Evolutionary conservation across 805 yeast genomes (phyloP), one percentile per base, ranked within the genome.

Genomic region (Nakazawaea ambrosiae): DNA sequence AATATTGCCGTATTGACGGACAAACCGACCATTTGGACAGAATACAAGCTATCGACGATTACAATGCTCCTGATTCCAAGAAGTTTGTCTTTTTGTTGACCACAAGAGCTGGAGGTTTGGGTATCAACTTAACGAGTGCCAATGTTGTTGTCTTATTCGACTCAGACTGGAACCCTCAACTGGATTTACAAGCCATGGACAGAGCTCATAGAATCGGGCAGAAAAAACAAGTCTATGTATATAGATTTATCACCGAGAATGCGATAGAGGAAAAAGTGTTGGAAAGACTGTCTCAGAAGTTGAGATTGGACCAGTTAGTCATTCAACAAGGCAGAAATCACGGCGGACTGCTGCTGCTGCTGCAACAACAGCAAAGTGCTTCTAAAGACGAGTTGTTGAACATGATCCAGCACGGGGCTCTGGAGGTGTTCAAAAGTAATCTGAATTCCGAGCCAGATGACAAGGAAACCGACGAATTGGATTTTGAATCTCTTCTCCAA

Each of bases 161-260:
- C 58, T 79, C 88, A 3, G 94, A 83, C 55, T 83, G 94, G 94
- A 83, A 83, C 48, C 94, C 94, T 1, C 94, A 83, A 53, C 92
- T 90, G 4, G 94, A 83, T 66, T 68, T 83, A 46, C 94, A 83
- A 58, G 90, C 90, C 1, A 83, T 83, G 92, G 94, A 83, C 54
- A 71, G 94, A 63, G 92, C 92, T 0, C 94, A 83, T 58, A 73
- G 94, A 67, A 83, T 83, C 53, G 94, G 94, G 5, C 94, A 83
- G 55, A 83, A 81, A 31, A 83, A 82, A 47, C 94, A 83, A 55
- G 94, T 83, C 20, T 78, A 74, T 50, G 92, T 83, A 2, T 83
- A 76, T 51, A 66, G 94, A 59, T 73, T 83, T 45, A 73, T 83
- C 37, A 81, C 92, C 4, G 89, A 82, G 49, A 80, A 83, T 54